Conservation (phyloP, 768 basidiomycete genomes). For the Leccinum obscurum region DNA sequence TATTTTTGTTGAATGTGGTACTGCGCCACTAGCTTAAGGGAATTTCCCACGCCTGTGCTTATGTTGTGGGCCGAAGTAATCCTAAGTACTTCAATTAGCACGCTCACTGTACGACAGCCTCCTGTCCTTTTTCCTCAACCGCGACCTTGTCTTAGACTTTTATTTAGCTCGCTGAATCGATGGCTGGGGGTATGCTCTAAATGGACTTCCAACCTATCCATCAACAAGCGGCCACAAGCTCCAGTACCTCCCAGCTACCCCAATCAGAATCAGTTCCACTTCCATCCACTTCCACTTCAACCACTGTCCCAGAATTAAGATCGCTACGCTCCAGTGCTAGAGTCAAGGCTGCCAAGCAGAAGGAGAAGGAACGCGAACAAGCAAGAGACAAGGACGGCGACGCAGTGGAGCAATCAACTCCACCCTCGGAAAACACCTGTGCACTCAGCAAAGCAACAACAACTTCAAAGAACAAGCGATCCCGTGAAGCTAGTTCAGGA, state of each 20-base stretch:
- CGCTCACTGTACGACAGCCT: constrained; percentile 17
- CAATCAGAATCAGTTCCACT: constrained; percentile 36
- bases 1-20: constrained; percentile 1
- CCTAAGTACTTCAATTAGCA: constrained; percentile 24
- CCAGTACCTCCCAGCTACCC: constrained; percentile 48
- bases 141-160: constrained; percentile 26
- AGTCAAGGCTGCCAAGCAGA: constrained; percentile 73
- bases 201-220: constrained; percentile 84
- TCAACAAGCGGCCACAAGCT: constrained; percentile 69
- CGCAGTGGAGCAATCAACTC: constrained; percentile 41
- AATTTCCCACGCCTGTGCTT: constrained; percentile 35
- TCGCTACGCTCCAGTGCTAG: constrained; percentile 72
- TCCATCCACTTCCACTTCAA: constrained; percentile 37
- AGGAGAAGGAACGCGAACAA: constrained; percentile 56
- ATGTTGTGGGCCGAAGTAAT: constrained; percentile 22
- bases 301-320: constrained; percentile 50
- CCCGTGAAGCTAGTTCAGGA: constrained; percentile 47
- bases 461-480: constrained; percentile 47
- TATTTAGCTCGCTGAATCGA: constrained; percentile 48
- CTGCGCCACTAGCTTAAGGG: constrained; percentile 10
- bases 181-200: constrained; percentile 88
- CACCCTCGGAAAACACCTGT: constrained; percentile 45
- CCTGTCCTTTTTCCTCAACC: constrained; percentile 27
- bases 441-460: constrained; percentile 37
- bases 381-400: constrained; percentile 56